A percentile compares a stretch with the other conserved stretches of the same genome.
phyloP scores from a whole-genome alignment of 306 rosid species.

The Prunus padus region DNA sequence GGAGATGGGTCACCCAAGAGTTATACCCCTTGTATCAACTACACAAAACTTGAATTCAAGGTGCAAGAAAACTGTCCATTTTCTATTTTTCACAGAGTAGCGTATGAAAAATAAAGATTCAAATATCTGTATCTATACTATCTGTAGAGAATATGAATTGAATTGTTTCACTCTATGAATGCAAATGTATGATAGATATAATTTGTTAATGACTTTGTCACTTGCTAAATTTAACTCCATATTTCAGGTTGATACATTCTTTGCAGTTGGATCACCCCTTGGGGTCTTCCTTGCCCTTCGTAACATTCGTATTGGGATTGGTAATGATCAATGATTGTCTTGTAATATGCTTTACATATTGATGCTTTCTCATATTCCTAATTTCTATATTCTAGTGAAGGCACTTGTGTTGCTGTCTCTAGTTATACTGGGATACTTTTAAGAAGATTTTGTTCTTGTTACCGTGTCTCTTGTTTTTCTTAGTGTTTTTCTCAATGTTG shows the following conservation, averaged over 20 bases:
- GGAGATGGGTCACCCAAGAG: conserved; percentile 49
- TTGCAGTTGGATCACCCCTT: conserved; percentile 98
- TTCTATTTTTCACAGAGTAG: neutral
- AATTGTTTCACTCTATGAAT: conserved; percentile 16
- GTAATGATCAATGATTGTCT: conserved; percentile 41
- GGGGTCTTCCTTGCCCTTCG: conserved; percentile 98
- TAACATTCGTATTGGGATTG: conserved; percentile 81
- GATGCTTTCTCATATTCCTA: neutral
- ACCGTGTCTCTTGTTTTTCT: neutral
- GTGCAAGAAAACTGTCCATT: conserved; percentile 30
- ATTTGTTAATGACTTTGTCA: conserved; percentile 10
- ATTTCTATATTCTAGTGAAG: neutral
- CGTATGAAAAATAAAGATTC: neutral
- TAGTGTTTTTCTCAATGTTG: neutral
- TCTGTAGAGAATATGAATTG: neutral
- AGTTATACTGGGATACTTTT: neutral
- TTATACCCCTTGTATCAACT: conserved; percentile 73
- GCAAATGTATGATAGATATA: neutral
- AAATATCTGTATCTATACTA: neutral
- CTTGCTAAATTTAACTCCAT: conserved; percentile 23
- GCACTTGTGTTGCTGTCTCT: neutral
- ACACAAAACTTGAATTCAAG: conserved; percentile 88
- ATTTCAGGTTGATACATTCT: conserved; percentile 92
- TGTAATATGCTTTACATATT: conserved; percentile 23
- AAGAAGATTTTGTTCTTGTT: neutral